A percentile compares a stretch with the other conserved stretches of the same genome.
phyloP scores from a whole-genome alignment of 2,329 filamentous ascomycete genomes.

The Aureobasidium sp. region DNA sequence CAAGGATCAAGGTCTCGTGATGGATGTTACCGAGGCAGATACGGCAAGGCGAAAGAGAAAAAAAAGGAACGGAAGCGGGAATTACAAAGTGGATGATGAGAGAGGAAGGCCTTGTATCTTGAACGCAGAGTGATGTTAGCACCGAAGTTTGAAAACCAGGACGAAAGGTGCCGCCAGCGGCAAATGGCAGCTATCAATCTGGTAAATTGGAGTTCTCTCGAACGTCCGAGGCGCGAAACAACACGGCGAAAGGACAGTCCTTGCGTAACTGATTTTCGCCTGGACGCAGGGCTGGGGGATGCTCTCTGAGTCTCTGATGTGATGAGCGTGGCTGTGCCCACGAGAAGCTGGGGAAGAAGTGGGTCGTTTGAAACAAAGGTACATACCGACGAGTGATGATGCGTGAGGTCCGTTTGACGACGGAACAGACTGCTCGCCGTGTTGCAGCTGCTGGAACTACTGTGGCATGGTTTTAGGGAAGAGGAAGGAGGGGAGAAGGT shows the following conservation, averaged over 20 bases:
- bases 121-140: constrained; percentile 3
- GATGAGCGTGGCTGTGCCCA: constrained; percentile 14
- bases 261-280: constrained; percentile 11
- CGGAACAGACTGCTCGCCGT: not conserved
- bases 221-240: constrained; percentile 10
- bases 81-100: not conserved
- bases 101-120: constrained; percentile 7
- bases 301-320: constrained; percentile 6
- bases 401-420: not conserved
- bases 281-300: not conserved
- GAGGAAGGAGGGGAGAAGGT: not conserved
- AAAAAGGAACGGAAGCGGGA: constrained; percentile 8
- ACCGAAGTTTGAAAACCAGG: not conserved
- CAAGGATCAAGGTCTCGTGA: constrained; percentile 5
- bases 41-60: constrained; percentile 3
- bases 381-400: constrained; percentile 10
- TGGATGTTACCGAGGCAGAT: constrained; percentile 6
- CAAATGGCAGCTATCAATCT: not conserved
- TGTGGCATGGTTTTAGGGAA: not conserved
- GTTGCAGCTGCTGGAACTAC: not conserved
- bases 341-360: constrained; percentile 10
- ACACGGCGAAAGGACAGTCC: not conserved
- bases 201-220: not conserved
- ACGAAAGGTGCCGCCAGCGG: not conserved
- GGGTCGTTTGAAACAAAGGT: constrained; percentile 8